Conservation (phyloP, 495 filamentous ascomycete species). For the Elaphomyces granulatus region DNA sequence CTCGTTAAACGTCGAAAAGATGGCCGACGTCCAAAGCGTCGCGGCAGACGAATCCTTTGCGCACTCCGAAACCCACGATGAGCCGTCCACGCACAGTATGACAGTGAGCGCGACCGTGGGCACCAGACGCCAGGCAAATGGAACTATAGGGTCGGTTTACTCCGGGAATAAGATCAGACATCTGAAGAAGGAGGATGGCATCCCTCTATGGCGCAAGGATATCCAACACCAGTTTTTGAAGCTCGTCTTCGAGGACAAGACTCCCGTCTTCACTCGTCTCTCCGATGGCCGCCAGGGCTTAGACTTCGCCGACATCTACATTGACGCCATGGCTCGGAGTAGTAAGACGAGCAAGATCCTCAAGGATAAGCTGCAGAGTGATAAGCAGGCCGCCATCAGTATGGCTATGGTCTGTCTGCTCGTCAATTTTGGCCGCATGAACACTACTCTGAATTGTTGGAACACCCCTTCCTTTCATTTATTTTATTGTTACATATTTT, state of each 20-base stretch:
- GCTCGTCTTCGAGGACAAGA: constrained; percentile 77
- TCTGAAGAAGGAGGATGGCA: constrained; percentile 94
- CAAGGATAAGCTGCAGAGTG: constrained; percentile 88
- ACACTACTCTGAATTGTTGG: constrained; percentile 94
- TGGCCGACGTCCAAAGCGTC: constrained; percentile 28
- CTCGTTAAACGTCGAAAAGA: too few species aligned
- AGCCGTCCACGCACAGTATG: constrained; percentile 32
- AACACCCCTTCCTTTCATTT: constrained; percentile 5
- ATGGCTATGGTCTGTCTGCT: constrained; percentile 99
- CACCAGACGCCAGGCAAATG: constrained; percentile 50
- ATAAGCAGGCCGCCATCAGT: constrained; percentile 78
- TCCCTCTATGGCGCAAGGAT: constrained; percentile 91
- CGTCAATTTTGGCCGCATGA: constrained; percentile 97
- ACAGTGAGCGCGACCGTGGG: constrained; percentile 41
- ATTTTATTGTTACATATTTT: constrained; percentile 15
- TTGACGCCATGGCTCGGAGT: constrained; percentile 95
- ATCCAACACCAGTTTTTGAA: constrained; percentile 94
- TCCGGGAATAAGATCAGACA: constrained; percentile 91
- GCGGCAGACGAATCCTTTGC: constrained; percentile 34
- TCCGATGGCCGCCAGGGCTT: constrained; percentile 52
- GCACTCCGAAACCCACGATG: constrained; percentile 28
- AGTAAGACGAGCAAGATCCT: constrained; percentile 98
- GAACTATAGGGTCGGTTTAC: constrained; percentile 52
- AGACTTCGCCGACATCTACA: constrained; percentile 91
- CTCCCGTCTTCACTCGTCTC: constrained; percentile 76